These are phyloP conservation scores for Calonectria pteridis DNA, from an alignment of 2,329 filamentous ascomycete genomes.

Conservation along the genomic window DNA sequence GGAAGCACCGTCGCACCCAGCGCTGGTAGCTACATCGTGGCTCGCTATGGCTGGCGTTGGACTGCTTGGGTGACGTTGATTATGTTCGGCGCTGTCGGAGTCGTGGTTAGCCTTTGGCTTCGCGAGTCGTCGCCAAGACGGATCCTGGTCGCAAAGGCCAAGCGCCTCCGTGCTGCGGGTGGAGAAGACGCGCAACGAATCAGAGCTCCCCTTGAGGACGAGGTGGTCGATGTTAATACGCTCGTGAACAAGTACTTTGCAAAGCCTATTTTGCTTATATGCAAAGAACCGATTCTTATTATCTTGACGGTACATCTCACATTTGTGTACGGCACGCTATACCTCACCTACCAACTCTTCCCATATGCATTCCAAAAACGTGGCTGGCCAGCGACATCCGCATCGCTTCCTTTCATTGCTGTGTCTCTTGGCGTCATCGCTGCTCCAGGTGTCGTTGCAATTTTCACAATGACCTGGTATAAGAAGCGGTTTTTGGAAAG, in stretches of 20 bases:
- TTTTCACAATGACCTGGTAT: conserved; percentile 10
- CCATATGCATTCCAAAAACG: conserved; percentile 10
- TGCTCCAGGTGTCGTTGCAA: background rate
- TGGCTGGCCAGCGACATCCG: background rate
- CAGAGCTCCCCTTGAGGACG: conserved; percentile 3
- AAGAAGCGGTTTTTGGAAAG: background rate
- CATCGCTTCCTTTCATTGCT: conserved; percentile 10
- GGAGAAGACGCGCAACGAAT: background rate
- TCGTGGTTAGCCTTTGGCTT: background rate
- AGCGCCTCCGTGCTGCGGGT: background rate
- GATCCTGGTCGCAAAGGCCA: conserved; percentile 2
- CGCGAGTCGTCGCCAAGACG: conserved; percentile 7
- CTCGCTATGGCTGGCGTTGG: conserved; percentile 12
- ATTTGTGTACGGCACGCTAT: conserved; percentile 15
- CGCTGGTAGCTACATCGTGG: conserved; percentile 6
- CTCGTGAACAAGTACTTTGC: conserved; percentile 13
- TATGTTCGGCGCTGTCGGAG: background rate
- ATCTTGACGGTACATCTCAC: conserved; percentile 15
- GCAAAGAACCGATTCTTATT: conserved; percentile 15
- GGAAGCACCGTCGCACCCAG: conserved; percentile 9
- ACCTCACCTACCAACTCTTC: conserved; percentile 13
- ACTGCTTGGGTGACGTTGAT: conserved; percentile 12
- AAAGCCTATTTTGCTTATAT: conserved; percentile 10
- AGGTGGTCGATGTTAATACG: background rate
- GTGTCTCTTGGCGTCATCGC: conserved; percentile 13